Conservation (phyloP, 1,284 basidiomycete species). For the Moesziomyces globuligerus region DNA sequence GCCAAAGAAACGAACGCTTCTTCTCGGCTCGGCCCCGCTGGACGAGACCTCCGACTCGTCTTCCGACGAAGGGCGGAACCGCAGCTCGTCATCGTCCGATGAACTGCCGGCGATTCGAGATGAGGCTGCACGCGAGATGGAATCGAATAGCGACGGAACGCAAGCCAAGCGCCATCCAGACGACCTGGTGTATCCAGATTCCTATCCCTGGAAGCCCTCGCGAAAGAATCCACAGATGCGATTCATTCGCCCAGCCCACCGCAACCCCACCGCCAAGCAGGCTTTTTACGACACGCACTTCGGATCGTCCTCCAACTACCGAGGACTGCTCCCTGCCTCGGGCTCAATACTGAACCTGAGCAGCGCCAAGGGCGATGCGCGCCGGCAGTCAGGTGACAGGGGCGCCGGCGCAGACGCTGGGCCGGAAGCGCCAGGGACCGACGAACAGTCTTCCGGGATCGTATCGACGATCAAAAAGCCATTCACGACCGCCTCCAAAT, state of each 20-base stretch:
- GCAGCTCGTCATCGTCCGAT: slow-evolving; percentile 14
- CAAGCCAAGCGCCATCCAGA: slow-evolving; percentile 21
- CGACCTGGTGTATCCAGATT: slow-evolving; percentile 32
- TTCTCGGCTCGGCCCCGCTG: not conserved
- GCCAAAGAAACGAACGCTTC: slow-evolving; percentile 1
- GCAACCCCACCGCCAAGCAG: slow-evolving; percentile 56
- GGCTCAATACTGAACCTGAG: slow-evolving; percentile 10
- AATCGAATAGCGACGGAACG: no score
- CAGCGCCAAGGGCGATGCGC: slow-evolving; percentile 1
- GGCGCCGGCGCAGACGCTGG: not conserved
- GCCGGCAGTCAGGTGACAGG: slow-evolving; percentile 16
- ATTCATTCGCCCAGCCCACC: slow-evolving; percentile 46
- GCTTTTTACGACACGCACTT: slow-evolving; percentile 60
- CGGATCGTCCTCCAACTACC: slow-evolving; percentile 46
- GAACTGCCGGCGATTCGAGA: not conserved
- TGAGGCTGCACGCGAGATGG: not conserved
- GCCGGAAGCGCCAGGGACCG: not conserved
- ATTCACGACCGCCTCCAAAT: slow-evolving; percentile 22
- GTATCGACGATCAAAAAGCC: slow-evolving; percentile 31
- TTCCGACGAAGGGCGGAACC: not conserved
- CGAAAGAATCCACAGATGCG: slow-evolving; percentile 13
- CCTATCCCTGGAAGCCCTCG: slow-evolving; percentile 39
- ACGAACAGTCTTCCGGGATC: slow-evolving; percentile 1
- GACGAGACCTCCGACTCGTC: slow-evolving; percentile 15
- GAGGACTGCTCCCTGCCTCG: slow-evolving; percentile 24